Percentiles rank a stretch among this genome's conserved stretches.
Conservation (phyloP, 495 filamentous ascomycete species). For the Viridothelium virens region DNA sequence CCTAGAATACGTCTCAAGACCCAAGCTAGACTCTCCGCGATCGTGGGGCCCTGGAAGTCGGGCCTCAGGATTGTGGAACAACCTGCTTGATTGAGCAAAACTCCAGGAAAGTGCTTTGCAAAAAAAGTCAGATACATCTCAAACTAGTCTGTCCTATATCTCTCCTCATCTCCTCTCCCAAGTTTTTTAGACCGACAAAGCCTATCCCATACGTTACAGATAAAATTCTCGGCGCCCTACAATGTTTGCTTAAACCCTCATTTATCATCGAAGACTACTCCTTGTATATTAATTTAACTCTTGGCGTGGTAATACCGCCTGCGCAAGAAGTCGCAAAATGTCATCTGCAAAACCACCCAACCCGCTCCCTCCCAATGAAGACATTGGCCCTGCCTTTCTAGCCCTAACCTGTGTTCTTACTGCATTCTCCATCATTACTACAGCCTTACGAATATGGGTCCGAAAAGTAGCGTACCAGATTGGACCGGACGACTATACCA, state of each 20-base stretch:
- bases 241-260: too few species aligned
- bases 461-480: slow-evolving; percentile 16
- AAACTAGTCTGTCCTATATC: neutral
- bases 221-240: neutral
- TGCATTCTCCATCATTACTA: slow-evolving; percentile 20
- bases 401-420: slow-evolving; percentile 23
- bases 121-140: neutral
- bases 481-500: slow-evolving; percentile 27
- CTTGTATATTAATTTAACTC: neutral
- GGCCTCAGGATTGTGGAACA: neutral
- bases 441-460: slow-evolving; percentile 22
- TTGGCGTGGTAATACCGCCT: neutral
- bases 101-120: neutral
- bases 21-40: neutral
- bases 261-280: too few species aligned
- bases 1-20: neutral
- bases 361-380: slow-evolving; percentile 15
- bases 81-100: slow-evolving; percentile 7
- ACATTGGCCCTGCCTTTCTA: slow-evolving; percentile 24
- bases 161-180: neutral
- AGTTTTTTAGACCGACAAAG: neutral
- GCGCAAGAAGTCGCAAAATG: neutral
- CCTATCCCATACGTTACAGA: neutral
- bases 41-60: neutral
- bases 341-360: slow-evolving; percentile 11